A percentile compares a stretch with the other conserved stretches of the same genome.
Evolutionary conservation across 176 grass and related monocot genomes (phyloP).

Genomic region (Elymus sibiricus): DNA sequence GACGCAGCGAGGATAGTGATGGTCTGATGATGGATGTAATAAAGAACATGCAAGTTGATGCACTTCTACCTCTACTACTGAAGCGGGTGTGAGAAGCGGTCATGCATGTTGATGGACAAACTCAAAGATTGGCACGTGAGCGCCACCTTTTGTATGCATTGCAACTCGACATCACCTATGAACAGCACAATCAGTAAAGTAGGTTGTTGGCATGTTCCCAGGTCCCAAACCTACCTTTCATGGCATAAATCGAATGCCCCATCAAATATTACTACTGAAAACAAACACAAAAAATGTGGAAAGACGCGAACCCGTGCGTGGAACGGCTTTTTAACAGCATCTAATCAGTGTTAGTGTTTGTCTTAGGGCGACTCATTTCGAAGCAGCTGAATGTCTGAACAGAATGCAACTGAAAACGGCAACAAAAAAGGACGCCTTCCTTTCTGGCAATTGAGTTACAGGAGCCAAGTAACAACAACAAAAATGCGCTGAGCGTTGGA

Average conservation of each 20-base stretch:
- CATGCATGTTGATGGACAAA: background rate
- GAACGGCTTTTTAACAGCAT: too few relatives aligned
- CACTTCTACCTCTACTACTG: too few relatives aligned
- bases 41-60: background rate
- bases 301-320: background rate
- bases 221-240: background rate
- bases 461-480: background rate
- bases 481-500: background rate
- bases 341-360: background rate
- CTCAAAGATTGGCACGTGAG: background rate
- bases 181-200: background rate
- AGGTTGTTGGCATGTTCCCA: background rate
- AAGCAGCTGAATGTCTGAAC: background rate
- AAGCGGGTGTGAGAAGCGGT: too few relatives aligned
- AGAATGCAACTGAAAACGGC: background rate
- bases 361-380: too few relatives aligned
- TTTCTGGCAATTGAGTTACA: background rate
- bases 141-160: background rate
- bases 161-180: background rate
- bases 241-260: background rate
- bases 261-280: too few relatives aligned
- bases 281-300: background rate
- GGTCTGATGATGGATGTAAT: background rate
- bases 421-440: too few relatives aligned
- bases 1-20: background rate